Base-by-base conservation (phyloP, 2,329 filamentous ascomycete genomes). In the Sclerotinia minor region DNA sequence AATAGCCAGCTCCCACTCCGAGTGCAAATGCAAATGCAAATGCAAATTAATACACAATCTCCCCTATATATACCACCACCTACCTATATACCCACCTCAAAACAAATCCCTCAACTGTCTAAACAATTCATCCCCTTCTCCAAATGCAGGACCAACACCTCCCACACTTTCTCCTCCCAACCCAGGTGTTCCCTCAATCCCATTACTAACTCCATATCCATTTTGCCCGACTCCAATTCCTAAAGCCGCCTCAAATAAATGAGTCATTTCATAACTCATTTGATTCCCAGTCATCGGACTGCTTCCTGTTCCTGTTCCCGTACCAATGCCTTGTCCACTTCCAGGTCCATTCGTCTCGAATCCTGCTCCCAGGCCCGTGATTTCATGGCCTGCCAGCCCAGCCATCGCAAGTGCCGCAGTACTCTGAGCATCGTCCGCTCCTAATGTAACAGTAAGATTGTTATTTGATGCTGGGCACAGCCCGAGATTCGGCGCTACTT, bases 401-500 rank as follows among this genome's bases (percentile, higher is more conserved):
- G 84, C 83, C 84, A 86, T 86, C 0, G 82, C 81, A n/a, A 85
- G 73, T 0, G 84, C 83, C 1, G 83, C 84, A 13, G 78, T 81
- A 15, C 81, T 83, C 69, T 85, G 83, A 0, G 83, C 79, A 69
- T 86, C 83, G 9, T 83, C 80, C 35, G 68, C 67, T 26, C 50
- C 58, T n/a, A 61, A 19, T 24, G 58, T 24, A 24, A 29, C 38
- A 8, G 41, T 44, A 8, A 44, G 38, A 17, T 65, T 60, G 38
- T 58, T 45, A 26, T 54, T 64, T 19, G 63, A 44, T 21, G 73
- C 68, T 15, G 69, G 70, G 8, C 68, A 71, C 1, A 76, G 66
- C 0, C 90, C 90, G 0, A 93, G 83, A 26, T 87, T 85, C 0
- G 89, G 89, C 0, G 88, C 90, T 8, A 92, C 87, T 69, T 91